Percentiles rank a stretch among this genome's conserved stretches.
These are phyloP conservation scores for Mayamaea pseudoterrestris DNA, from an alignment of 108 stramenopile genomes.

Conservation along the genomic window DNA sequence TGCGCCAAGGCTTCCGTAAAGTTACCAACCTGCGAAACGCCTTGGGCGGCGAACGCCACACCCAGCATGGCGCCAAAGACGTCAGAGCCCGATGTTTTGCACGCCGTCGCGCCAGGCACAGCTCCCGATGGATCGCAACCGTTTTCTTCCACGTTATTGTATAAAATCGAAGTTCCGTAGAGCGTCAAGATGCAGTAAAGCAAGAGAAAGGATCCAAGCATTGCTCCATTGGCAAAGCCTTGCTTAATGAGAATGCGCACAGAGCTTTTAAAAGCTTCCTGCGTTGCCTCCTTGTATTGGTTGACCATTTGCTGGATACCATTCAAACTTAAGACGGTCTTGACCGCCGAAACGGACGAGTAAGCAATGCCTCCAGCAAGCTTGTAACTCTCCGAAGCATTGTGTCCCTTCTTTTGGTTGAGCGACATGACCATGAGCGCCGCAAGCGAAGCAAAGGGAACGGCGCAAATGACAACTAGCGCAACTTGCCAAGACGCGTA, in stretches of 20 bases:
- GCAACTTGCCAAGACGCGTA: slow-evolving; percentile 43
- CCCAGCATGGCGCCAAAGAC: slow-evolving; percentile 71
- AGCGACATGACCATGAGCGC: slow-evolving; percentile 29
- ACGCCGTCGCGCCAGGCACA: slow-evolving; percentile 20
- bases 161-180: slow-evolving; percentile 51
- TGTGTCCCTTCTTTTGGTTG: slow-evolving; percentile 32
- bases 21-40: slow-evolving; percentile 47
- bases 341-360: slow-evolving; percentile 36
- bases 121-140: slow-evolving; percentile 54
- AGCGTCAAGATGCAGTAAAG: slow-evolving; percentile 43
- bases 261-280: slow-evolving; percentile 35
- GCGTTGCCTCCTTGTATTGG: slow-evolving; percentile 36
- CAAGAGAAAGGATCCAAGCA: slow-evolving; percentile 52
- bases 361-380: slow-evolving; percentile 41
- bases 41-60: slow-evolving; percentile 55
- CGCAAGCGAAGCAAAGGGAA: slow-evolving; percentile 34
- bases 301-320: slow-evolving; percentile 24
- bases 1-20: slow-evolving; percentile 44
- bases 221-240: slow-evolving; percentile 50
- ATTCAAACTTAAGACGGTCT: slow-evolving; percentile 47
- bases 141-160: slow-evolving; percentile 31
- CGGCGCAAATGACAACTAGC: slow-evolving; percentile 33
- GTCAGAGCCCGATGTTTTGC: slow-evolving; percentile 28
- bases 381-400: slow-evolving; percentile 23
- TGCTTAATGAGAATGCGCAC: slow-evolving; percentile 18